Evolutionary conservation across 169 alveolate species (phyloP).

Genomic region (Pseudocohnilembus persalinus): DNA sequence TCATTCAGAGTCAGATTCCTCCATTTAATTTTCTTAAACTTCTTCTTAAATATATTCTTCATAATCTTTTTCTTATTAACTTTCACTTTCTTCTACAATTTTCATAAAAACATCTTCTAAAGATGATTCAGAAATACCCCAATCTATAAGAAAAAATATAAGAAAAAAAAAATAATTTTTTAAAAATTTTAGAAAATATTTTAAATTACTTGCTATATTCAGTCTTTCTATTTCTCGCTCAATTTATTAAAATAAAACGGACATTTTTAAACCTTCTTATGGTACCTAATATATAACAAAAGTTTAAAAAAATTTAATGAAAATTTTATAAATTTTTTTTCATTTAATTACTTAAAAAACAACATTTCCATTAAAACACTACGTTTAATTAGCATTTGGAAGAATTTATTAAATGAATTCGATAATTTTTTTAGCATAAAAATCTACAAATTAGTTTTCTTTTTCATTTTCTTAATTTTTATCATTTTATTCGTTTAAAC

Average conservation of each 20-base stretch:
- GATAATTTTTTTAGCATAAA: conserved; percentile 33
- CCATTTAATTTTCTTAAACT: too few relatives aligned
- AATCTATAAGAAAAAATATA: conserved; percentile 28
- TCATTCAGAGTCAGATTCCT: too few relatives aligned
- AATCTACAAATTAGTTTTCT: conserved; percentile 27
- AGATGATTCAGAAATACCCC: conserved; percentile 33
- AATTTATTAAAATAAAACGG: conserved; percentile 38
- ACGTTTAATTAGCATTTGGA: conserved; percentile 54
- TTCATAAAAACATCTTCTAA: neutral
- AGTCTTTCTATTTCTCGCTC: conserved; percentile 38
- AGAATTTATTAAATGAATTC: conserved; percentile 45
- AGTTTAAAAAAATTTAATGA: neutral
- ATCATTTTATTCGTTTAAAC: too few relatives aligned
- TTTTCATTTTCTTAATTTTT: conserved; percentile 39
- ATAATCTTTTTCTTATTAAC: neutral
- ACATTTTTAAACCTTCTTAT: conserved; percentile 35
- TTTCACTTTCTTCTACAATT: neutral
- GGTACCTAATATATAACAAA: conserved; percentile 15
- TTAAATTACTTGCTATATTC: conserved; percentile 28
- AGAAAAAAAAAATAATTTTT: neutral
- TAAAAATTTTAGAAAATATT: neutral
- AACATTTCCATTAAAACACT: conserved; percentile 73
- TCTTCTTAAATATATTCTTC: too few relatives aligned
- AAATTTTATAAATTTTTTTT: conserved; percentile 3
- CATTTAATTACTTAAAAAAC: conserved; percentile 62